Evolutionary conservation across 2,329 filamentous ascomycete species (phyloP).

Genomic region (Apiospora koreana): DNA sequence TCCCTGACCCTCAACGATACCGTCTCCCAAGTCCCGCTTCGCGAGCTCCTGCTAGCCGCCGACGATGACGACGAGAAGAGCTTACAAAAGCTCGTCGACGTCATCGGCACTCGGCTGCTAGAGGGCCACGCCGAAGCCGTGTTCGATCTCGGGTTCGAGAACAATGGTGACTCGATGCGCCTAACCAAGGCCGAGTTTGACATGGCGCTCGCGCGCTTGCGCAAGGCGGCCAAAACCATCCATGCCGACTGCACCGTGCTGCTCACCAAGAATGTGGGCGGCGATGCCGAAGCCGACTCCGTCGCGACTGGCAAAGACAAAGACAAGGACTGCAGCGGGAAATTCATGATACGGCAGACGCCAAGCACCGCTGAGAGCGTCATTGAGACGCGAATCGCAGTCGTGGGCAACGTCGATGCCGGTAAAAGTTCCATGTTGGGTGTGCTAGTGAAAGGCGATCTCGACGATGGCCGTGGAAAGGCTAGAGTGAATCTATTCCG

Average conservation of each 20-base stretch:
- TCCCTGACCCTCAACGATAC: slow-evolving; percentile 71
- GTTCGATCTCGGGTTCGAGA: slow-evolving; percentile 90
- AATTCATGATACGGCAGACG: slow-evolving; percentile 76
- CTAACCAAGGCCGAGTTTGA: slow-evolving; percentile 77
- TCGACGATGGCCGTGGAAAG: slow-evolving; percentile 92
- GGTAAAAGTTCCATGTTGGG: slow-evolving; percentile 96
- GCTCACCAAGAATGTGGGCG: slow-evolving; percentile 88
- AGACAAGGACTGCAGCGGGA: slow-evolving; percentile 76
- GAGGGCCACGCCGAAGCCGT: slow-evolving; percentile 89
- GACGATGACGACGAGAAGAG: slow-evolving; percentile 48
- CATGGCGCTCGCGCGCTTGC: slow-evolving; percentile 65
- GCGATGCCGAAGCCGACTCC: slow-evolving; percentile 69
- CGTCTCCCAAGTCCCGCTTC: slow-evolving; percentile 67
- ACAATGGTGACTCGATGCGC: slow-evolving; percentile 82
- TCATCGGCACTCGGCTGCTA: slow-evolving; percentile 69
- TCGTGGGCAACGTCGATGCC: slow-evolving; percentile 96
- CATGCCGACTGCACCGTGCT: slow-evolving; percentile 79
- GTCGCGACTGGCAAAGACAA: slow-evolving; percentile 44
- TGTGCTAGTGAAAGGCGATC: slow-evolving; percentile 90
- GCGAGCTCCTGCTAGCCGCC: slow-evolving; percentile 68
- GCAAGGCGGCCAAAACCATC: slow-evolving; percentile 62
- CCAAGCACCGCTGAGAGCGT: slow-evolving; percentile 79
- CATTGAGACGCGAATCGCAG: slow-evolving; percentile 93
- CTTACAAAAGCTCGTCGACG: slow-evolving; percentile 61
- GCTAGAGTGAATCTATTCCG: slow-evolving; percentile 94